These are phyloP conservation scores for Effrenium voratum DNA, from an alignment of 73 alveolate species.

Conservation along the genomic window DNA sequence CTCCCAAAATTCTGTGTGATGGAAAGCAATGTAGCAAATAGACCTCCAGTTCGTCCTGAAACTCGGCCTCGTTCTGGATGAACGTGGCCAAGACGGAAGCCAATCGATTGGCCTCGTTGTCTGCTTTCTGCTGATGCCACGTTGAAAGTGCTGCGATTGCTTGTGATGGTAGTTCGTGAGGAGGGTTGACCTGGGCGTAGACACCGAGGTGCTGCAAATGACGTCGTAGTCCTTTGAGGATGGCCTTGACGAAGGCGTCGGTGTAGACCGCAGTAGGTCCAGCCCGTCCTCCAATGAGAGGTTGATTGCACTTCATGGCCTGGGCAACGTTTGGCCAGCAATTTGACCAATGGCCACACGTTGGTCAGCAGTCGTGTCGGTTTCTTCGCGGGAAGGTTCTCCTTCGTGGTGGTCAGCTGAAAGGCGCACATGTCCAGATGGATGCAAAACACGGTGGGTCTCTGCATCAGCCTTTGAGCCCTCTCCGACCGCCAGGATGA, in stretches of 20 bases:
- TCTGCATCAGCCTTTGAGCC: background rate
- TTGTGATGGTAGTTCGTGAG: no score
- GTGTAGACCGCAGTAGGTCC: background rate
- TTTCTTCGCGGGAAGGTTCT: no score
- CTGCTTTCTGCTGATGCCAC: no score
- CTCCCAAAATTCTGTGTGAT: no score
- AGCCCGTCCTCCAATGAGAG: background rate
- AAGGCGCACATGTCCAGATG: background rate
- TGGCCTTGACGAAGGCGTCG: constrained; percentile 8
- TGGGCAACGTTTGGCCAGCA: background rate
- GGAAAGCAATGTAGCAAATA: no score
- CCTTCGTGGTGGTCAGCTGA: background rate
- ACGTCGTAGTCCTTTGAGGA: background rate
- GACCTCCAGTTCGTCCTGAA: no score
- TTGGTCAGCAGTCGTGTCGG: constrained; percentile 15
- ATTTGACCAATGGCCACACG: background rate
- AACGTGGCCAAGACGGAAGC: no score
- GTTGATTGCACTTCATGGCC: background rate
- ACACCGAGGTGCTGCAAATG: no score
- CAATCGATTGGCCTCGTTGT: no score
- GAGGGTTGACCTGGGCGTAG: no score
- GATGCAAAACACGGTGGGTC: background rate
- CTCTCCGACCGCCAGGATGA: background rate
- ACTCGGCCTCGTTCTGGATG: no score
- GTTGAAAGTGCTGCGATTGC: no score